A percentile compares a stretch with the other conserved stretches of the same genome.
phyloP scores from a whole-genome alignment of 768 basidiomycete genomes.

The Suillus tomentosus region DNA sequence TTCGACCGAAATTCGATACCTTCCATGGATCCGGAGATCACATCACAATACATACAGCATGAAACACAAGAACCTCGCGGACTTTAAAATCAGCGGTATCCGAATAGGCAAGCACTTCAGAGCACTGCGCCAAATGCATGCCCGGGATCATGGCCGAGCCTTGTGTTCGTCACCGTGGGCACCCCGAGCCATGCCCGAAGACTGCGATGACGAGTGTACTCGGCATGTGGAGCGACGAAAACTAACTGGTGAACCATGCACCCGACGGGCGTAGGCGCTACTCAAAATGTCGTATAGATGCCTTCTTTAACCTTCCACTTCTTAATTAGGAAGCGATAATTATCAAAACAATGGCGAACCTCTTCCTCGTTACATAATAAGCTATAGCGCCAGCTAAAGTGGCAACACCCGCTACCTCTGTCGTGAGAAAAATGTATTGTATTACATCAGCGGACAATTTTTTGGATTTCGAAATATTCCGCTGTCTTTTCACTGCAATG shows the following conservation, averaged over 20 bases:
- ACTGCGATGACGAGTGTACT: background rate
- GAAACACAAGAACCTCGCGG: conserved; percentile 1
- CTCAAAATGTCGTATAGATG: background rate
- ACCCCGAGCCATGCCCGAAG: conserved; percentile 1
- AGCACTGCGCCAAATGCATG: background rate
- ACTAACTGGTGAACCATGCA: background rate
- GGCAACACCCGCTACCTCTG: too few species aligned
- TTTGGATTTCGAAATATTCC: too few species aligned
- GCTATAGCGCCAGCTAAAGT: too few species aligned
- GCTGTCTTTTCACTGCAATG: too few species aligned
- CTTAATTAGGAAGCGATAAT: background rate
- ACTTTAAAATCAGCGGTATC: background rate
- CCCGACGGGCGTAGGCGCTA: background rate
- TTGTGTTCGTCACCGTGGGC: background rate
- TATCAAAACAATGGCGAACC: background rate
- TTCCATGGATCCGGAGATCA: background rate
- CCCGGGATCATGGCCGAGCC: background rate
- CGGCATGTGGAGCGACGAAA: background rate
- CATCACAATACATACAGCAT: conserved; percentile 1
- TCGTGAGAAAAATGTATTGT: too few species aligned
- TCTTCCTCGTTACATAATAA: too few species aligned
- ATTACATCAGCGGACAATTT: too few species aligned
- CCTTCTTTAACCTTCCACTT: background rate
- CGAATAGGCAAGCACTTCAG: background rate
- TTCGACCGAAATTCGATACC: background rate